These are phyloP conservation scores for Entomophthora muscae DNA, from an alignment of 371 early-diverging fungal genomes.

Conservation along the genomic window DNA sequence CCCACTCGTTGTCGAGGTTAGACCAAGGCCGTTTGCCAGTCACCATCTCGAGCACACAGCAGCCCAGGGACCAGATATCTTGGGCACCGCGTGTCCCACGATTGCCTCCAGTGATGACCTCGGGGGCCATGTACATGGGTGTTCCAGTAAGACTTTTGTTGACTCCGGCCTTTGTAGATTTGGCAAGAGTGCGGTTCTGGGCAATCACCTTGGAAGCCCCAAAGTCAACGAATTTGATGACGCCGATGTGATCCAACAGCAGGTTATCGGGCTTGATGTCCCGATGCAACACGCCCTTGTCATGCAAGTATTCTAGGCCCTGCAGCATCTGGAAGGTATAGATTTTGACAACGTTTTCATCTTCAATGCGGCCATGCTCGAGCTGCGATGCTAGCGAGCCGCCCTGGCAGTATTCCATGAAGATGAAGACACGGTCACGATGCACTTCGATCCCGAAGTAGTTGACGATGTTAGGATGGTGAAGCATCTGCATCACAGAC, in stretches of 20 bases:
- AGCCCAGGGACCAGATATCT: conserved; percentile 92
- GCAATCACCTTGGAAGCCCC: conserved; percentile 76
- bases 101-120: conserved; percentile 72
- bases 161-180: conserved; percentile 24
- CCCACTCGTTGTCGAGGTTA: conserved; percentile 84
- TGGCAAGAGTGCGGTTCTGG: conserved; percentile 50
- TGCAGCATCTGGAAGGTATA: conserved; percentile 72
- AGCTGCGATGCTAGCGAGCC: conserved; percentile 63
- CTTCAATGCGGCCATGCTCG: conserved; percentile 60
- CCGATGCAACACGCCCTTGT: conserved; percentile 72
- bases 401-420: conserved; percentile 86
- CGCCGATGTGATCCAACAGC: conserved; percentile 55
- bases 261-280: conserved; percentile 83
- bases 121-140: conserved; percentile 96
- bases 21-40: conserved; percentile 87
- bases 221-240: conserved; percentile 76
- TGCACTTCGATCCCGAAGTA: conserved; percentile 86
- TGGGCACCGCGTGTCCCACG: conserved; percentile 57
- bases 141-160: conserved; percentile 73
- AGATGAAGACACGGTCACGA: conserved; percentile 74
- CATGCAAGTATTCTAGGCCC: conserved; percentile 81
- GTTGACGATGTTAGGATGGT: conserved; percentile 77
- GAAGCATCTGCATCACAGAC: conserved; percentile 74
- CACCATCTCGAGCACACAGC: conserved; percentile 89
- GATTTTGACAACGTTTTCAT: conserved; percentile 47